These are phyloP conservation scores for Onygenales sp. DNA, from an alignment of 2,329 filamentous ascomycete species.

Conservation along the genomic window DNA sequence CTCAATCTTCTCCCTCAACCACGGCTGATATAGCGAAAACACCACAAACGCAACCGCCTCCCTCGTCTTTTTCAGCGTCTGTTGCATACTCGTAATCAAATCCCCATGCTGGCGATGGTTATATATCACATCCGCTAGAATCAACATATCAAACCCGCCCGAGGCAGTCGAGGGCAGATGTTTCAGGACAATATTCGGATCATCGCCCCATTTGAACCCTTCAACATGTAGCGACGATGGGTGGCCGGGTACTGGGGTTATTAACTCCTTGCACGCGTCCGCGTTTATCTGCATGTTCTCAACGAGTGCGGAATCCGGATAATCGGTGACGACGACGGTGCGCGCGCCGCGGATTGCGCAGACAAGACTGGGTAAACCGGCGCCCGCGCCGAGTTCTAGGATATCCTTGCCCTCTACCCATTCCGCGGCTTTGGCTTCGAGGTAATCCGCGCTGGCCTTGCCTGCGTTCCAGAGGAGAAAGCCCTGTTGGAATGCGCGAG, in stretches of 20 bases:
- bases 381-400: constrained; percentile 81
- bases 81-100: constrained; percentile 60
- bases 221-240: constrained; percentile 45
- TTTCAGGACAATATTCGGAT: constrained; percentile 48
- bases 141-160: constrained; percentile 61
- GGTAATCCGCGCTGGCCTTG: constrained; percentile 65
- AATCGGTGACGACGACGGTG: constrained; percentile 72
- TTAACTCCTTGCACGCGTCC: constrained; percentile 40
- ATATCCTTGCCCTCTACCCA: constrained; percentile 61
- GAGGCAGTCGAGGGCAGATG: constrained; percentile 36
- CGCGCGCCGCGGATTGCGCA: constrained; percentile 63
- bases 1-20: constrained; percentile 76
- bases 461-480: constrained; percentile 89
- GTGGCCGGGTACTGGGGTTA: constrained; percentile 6
- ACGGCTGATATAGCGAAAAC: constrained; percentile 89
- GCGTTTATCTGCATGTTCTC: constrained; percentile 72
- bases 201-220: constrained; percentile 77
- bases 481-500: constrained; percentile 40
- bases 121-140: constrained; percentile 84
- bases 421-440: constrained; percentile 55
- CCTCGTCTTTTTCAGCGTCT: constrained; percentile 50
- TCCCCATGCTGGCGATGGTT: constrained; percentile 80
- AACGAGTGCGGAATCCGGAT: constrained; percentile 75
- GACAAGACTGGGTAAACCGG: constrained; percentile 73
- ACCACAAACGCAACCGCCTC: constrained; percentile 69